phyloP scores from a whole-genome alignment of 768 basidiomycete species.

The Boletales sp. region DNA sequence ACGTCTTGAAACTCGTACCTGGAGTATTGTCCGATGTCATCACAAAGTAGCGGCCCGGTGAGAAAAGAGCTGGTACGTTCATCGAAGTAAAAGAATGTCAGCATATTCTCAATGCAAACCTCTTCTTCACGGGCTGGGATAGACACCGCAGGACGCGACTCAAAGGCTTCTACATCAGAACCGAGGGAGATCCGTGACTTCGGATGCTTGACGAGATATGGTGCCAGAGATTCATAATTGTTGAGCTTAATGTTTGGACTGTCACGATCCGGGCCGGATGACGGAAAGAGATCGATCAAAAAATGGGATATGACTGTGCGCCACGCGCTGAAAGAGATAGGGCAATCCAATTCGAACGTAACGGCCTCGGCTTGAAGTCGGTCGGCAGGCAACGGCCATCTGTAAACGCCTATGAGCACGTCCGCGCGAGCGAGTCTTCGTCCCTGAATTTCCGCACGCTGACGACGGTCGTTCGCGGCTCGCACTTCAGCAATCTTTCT shows the following conservation, averaged over 20 bases:
- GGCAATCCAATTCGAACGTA: slow-evolving; percentile 42
- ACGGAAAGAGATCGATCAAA: slow-evolving; percentile 33
- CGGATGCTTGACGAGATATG: not conserved
- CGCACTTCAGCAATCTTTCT: slow-evolving; percentile 28
- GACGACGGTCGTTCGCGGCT: slow-evolving; percentile 5
- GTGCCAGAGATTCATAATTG: not conserved
- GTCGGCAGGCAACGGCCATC: slow-evolving; percentile 44
- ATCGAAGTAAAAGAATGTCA: slow-evolving; percentile 31
- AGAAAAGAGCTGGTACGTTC: slow-evolving; percentile 6
- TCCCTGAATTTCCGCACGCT: not conserved
- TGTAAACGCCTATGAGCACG: slow-evolving; percentile 25
- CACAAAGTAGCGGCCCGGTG: not conserved
- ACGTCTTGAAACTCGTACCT: slow-evolving; percentile 30
- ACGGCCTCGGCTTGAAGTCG: slow-evolving; percentile 17
- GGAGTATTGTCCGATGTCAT: slow-evolving; percentile 13
- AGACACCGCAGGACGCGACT: too few relatives aligned
- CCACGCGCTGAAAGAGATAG: slow-evolving; percentile 38
- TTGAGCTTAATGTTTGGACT: slow-evolving; percentile 1
- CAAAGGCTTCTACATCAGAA: slow-evolving; percentile 24
- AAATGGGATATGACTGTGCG: slow-evolving; percentile 20
- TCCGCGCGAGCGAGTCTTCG: not conserved
- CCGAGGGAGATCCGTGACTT: slow-evolving; percentile 34
- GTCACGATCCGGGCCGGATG: not conserved
- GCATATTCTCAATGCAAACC: slow-evolving; percentile 29
- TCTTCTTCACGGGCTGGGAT: slow-evolving; percentile 13